phyloP scores from a whole-genome alignment of 345 rosid genomes.

The Geranium brycei region DNA sequence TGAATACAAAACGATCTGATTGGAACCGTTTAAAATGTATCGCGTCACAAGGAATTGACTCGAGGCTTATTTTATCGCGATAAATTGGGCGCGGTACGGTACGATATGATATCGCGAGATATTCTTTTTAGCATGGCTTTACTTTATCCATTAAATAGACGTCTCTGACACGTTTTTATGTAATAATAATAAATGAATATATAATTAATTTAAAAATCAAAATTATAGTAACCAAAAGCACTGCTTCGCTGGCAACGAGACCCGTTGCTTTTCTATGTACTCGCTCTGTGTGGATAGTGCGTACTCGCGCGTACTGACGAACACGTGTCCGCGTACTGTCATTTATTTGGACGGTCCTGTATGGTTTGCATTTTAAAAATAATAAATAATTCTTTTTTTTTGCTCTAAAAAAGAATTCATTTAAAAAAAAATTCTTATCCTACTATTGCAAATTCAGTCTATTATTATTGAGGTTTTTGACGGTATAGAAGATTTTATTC shows the following conservation, averaged over 20 bases:
- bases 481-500: no score
- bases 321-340: not conserved
- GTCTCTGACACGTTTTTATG: constrained; percentile 10
- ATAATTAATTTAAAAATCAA: not conserved
- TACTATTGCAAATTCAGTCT: no score
- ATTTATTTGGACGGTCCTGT: not conserved
- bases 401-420: no score
- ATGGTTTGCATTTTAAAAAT: no score
- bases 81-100: not conserved
- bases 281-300: not conserved
- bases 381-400: no score
- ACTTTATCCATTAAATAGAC: constrained; percentile 18
- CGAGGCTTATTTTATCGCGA: constrained; percentile 6
- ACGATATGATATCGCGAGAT: constrained; percentile 3
- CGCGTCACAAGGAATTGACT: constrained; percentile 36
- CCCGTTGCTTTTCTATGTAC: not conserved
- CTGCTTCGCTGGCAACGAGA: not conserved
- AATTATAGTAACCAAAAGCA: no score
- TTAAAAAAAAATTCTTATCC: no score
- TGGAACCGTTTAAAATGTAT: constrained; percentile 24
- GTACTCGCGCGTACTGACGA: not conserved
- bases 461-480: no score
- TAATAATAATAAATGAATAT: not conserved
- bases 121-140: not conserved
- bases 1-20: constrained; percentile 18